Percentiles rank a stretch among this genome's conserved stretches.
Evolutionary conservation across 306 rosid species (phyloP).

Genomic region (Dalbergia cultrata): DNA sequence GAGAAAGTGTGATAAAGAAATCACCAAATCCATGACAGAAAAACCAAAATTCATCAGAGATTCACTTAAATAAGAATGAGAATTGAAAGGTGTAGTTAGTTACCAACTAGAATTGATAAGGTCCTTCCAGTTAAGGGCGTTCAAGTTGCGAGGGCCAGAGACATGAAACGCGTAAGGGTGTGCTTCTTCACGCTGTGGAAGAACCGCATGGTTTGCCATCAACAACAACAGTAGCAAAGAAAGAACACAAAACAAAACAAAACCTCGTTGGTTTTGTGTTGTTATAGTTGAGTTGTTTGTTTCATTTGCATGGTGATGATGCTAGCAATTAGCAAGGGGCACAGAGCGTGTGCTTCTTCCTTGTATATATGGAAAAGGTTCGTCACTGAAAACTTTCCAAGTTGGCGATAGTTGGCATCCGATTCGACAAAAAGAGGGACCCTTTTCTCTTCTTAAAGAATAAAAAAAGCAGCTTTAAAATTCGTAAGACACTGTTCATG

Average conservation of each 20-base stretch:
- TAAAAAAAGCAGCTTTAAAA: not conserved
- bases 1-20: not conserved
- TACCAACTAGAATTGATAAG: constrained; percentile 85
- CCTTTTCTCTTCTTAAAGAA: not conserved
- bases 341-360: not conserved
- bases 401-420: constrained; percentile 41
- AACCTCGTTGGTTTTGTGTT: not conserved
- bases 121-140: constrained; percentile 86
- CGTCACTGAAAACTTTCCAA: not conserved
- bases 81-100: constrained; percentile 56
- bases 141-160: constrained; percentile 88
- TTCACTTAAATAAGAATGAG: not conserved
- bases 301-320: constrained; percentile 20
- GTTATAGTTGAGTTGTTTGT: constrained; percentile 39
- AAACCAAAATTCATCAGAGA: not conserved
- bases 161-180: constrained; percentile 93
- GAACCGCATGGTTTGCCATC: constrained; percentile 49
- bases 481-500: not conserved
- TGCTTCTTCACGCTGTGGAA: constrained; percentile 38
- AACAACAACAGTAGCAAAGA: not conserved
- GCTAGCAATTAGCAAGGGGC: not conserved
- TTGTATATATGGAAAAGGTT: not conserved
- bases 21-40: not conserved
- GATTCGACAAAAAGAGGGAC: constrained; percentile 42
- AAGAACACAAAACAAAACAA: constrained; percentile 33